Conservation (phyloP, 2,329 filamentous ascomycete genomes). For the Trichophyton benhamiae region DNA sequence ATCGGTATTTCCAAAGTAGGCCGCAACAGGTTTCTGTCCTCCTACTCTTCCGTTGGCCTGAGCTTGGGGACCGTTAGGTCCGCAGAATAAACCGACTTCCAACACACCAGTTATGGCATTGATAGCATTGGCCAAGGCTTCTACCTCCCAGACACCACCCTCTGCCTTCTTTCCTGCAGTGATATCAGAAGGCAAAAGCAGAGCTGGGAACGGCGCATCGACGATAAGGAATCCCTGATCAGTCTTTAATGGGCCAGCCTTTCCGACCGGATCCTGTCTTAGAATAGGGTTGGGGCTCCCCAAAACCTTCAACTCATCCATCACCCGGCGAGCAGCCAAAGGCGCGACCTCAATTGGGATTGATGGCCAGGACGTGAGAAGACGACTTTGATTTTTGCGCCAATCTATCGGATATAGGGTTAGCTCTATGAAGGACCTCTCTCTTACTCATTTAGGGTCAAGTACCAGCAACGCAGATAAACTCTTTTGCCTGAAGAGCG, state of each 20-base stretch:
- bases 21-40: conserved; percentile 82
- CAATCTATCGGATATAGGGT: conserved; percentile 48
- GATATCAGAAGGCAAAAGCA: conserved; percentile 53
- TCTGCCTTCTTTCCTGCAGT: conserved; percentile 27
- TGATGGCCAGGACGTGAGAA: conserved; percentile 63
- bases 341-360: conserved; percentile 93
- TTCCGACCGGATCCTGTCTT: conserved; percentile 59
- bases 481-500: conserved; percentile 68
- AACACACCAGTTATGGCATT: conserved; percentile 76
- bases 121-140: conserved; percentile 58
- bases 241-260: conserved; percentile 64
- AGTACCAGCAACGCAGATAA: conserved; percentile 71
- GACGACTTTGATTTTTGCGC: conserved; percentile 68
- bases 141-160: conserved; percentile 67
- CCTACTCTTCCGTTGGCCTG: conserved; percentile 49
- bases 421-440: not conserved
- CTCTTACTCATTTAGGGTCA: conserved; percentile 17
- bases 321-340: conserved; percentile 64
- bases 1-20: conserved; percentile 86
- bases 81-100: conserved; percentile 83
- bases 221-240: conserved; percentile 84
- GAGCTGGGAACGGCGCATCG: conserved; percentile 72
- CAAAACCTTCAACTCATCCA: conserved; percentile 57
- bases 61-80: conserved; percentile 61
- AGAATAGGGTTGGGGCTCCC: conserved; percentile 61